Base-by-base conservation (phyloP, 1,284 basidiomycete genomes). In the Naganishia cerealis region DNA sequence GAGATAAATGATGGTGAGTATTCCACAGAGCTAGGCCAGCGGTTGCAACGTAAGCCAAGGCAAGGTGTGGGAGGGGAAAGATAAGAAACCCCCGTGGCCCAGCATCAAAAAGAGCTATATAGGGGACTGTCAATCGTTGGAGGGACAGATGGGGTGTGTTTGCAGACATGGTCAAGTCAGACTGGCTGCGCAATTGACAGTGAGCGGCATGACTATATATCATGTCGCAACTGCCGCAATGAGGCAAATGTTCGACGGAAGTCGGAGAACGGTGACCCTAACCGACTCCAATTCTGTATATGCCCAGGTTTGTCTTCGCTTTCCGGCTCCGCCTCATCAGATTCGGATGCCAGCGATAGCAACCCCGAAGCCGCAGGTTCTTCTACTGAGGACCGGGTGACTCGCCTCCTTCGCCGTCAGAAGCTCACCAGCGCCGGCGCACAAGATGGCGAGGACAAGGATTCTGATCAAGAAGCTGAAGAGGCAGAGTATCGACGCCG, bases 291-390 rank as follows among this genome's bases (percentile, higher is more conserved):
- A 56, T 33, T 21, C 21, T 40, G 38, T 46, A 1, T n/a, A 50
- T 33, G 67, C 56, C 1, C 73, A 94, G 91, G 84, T 43, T 82
- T 95, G 7, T 91, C 93, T 72, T 95, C 92, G 0, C 84, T 95
- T 58, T 95, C 93, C 4, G 93, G 92, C 9, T 93, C 91, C 1
- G 92, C 86, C 63, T 91, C 89, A 21, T 86, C 86, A 74, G 86
- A 87, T 0, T 86, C 86, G 2, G 84, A 85, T 18, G 77, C 76
- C 2, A 83, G 83, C 38, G 82, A 82, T 36, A 85, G 84, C 5
- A 83, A 84, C 15, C n/a, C 39, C 15, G 65, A 53, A 15, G 70
- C 71, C 21, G 72, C 86, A 12, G 88, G 90, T 74, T 82, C 87
- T 26, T 67, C 71, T n/a, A 73, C 76, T 1, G 72, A 85, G 58